Conservation (phyloP, 2,329 filamentous ascomycete species). For the Pochonia chlamydosporia region DNA sequence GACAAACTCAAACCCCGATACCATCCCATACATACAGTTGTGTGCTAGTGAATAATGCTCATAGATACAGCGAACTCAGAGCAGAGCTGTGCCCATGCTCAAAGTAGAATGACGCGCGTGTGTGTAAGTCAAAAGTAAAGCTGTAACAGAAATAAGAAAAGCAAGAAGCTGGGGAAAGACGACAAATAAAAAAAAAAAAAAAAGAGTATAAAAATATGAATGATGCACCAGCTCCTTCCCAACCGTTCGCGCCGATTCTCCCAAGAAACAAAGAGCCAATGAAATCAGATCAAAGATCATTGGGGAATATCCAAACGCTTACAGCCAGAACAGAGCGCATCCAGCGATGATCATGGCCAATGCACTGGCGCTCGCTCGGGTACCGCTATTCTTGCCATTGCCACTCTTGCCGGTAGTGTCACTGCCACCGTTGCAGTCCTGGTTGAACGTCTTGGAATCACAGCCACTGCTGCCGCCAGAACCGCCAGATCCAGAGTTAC, state of each 20-base stretch:
- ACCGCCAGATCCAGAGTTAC: conserved; percentile 13
- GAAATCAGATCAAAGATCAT: neutral
- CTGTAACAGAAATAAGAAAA: neutral
- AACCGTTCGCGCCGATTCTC: neutral
- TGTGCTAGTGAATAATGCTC: neutral
- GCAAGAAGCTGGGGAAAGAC: no score
- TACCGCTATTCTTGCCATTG: conserved; percentile 25
- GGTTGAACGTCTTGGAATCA: conserved; percentile 32
- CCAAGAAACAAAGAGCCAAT: neutral
- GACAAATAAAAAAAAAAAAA: neutral
- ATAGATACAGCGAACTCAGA: neutral
- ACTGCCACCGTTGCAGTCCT: conserved; percentile 31
- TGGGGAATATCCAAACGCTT: conserved; percentile 5
- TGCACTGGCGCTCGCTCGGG: conserved; percentile 27
- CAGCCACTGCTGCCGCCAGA: conserved; percentile 26
- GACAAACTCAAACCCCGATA: neutral
- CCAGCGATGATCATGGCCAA: conserved; percentile 32
- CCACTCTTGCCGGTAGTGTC: conserved; percentile 14
- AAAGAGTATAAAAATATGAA: neutral
- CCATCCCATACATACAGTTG: neutral
- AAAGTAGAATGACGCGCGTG: neutral
- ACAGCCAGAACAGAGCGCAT: conserved; percentile 29
- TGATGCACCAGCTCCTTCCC: neutral
- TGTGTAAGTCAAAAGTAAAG: neutral
- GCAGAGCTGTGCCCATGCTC: neutral